Evolutionary conservation across 306 rosid species (phyloP).

Genomic region (Cicer cuneatum): DNA sequence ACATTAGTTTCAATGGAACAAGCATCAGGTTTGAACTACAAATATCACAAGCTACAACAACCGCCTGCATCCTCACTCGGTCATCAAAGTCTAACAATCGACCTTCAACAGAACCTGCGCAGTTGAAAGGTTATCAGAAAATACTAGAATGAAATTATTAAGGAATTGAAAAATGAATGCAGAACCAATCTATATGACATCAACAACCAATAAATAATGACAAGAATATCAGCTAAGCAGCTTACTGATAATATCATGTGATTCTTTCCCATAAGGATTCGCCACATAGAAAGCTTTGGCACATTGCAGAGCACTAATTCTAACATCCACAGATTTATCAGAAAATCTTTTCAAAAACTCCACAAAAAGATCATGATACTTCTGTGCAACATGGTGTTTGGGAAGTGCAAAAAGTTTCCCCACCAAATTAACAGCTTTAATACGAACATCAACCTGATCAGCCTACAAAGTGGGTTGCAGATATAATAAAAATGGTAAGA

Average conservation of each 20-base stretch:
- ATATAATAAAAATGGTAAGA: constrained; percentile 18
- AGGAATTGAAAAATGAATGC: constrained; percentile 42
- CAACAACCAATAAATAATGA: constrained; percentile 21
- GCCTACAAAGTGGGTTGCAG: constrained; percentile 58
- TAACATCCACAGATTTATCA: constrained; percentile 88
- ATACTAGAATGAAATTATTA: constrained; percentile 35
- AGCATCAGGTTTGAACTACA: constrained; percentile 62
- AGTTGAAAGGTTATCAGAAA: constrained; percentile 44
- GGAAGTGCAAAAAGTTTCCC: constrained; percentile 86
- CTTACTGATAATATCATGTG: constrained; percentile 80
- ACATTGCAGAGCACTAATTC: constrained; percentile 81
- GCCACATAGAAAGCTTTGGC: constrained; percentile 67
- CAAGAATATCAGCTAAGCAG: constrained; percentile 37
- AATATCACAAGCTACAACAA: constrained; percentile 87
- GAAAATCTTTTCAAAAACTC: constrained; percentile 88
- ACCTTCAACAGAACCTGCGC: constrained; percentile 80
- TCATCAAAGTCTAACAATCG: constrained; percentile 81
- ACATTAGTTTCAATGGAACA: constrained; percentile 64
- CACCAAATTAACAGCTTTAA: constrained; percentile 86
- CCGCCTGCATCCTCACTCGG: constrained; percentile 84
- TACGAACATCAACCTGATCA: constrained; percentile 92
- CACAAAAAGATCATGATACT: constrained; percentile 68
- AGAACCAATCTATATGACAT: constrained; percentile 14
- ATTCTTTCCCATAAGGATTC: constrained; percentile 61
- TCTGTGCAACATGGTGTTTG: constrained; percentile 60